Conservation (phyloP, 495 filamentous ascomycete species). For the Schizothecium vesticola region DNA sequence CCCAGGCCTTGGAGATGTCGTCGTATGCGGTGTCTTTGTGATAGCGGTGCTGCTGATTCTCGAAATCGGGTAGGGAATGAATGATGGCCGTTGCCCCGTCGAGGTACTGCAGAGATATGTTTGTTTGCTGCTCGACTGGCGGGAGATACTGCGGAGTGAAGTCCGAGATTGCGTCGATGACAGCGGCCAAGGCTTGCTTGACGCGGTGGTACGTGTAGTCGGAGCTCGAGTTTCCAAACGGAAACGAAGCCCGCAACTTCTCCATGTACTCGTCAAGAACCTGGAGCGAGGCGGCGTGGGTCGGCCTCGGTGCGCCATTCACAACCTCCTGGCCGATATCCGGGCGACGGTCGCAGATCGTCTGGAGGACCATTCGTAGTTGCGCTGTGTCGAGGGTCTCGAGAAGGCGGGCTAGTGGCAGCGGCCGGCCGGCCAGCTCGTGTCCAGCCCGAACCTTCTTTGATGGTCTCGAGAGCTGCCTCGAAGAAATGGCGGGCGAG, state of each 20-base stretch:
- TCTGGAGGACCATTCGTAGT: conserved; percentile 73
- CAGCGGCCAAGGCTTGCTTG: conserved; percentile 67
- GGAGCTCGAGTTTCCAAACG: conserved; percentile 75
- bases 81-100: conserved; percentile 86
- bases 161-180: conserved; percentile 85
- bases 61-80: conserved; percentile 83
- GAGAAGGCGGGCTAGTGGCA: conserved; percentile 75
- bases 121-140: conserved; percentile 76
- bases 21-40: conserved; percentile 94
- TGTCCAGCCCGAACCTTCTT: conserved; percentile 52
- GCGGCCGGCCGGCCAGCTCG: conserved; percentile 71
- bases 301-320: conserved; percentile 78
- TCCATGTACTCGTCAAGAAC: conserved; percentile 79
- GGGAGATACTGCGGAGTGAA: conserved; percentile 95
- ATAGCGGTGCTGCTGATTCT: conserved; percentile 74
- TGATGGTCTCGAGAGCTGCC: conserved; percentile 57
- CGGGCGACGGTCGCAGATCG: conserved; percentile 84
- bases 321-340: conserved; percentile 75
- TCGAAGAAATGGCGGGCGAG: conserved; percentile 66
- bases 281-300: conserved; percentile 68
- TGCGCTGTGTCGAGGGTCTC: conserved; percentile 85
- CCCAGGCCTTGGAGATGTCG: conserved; percentile 90
- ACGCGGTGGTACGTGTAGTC: conserved; percentile 96
- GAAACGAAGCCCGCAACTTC: conserved; percentile 72
- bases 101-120: conserved; percentile 74